phyloP scores from a whole-genome alignment of 2,329 filamentous ascomycete species.

The Bisporella sp. region DNA sequence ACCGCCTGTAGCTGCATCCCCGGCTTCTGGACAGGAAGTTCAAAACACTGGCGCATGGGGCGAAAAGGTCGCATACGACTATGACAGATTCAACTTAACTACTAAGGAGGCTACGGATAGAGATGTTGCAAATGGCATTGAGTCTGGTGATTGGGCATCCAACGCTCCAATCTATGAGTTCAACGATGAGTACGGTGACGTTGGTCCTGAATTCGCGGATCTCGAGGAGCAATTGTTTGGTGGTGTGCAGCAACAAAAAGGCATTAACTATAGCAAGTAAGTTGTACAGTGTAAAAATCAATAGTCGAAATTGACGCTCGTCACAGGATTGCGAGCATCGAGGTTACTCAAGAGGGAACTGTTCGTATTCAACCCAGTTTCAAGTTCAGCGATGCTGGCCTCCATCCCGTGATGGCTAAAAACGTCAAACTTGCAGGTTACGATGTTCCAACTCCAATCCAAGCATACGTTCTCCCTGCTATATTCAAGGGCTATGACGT shows the following conservation, averaged over 20 bases:
- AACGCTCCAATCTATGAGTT: conserved; percentile 61
- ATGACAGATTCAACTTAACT: conserved; percentile 23
- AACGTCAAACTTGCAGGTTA: conserved; percentile 75
- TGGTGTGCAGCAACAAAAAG: conserved; percentile 39
- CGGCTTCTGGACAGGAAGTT: neutral
- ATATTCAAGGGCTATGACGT: conserved; percentile 72
- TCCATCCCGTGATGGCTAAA: conserved; percentile 76
- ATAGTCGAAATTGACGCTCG: too few species aligned
- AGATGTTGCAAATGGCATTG: conserved; percentile 15
- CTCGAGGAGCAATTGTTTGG: conserved; percentile 76
- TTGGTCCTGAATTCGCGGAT: conserved; percentile 63
- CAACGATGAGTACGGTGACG: conserved; percentile 77
- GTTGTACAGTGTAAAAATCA: conserved; percentile 19
- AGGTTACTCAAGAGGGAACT: conserved; percentile 50
- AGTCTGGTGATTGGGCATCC: conserved; percentile 19
- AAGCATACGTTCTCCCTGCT: conserved; percentile 76
- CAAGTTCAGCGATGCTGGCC: conserved; percentile 65
- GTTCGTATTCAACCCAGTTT: conserved; percentile 43
- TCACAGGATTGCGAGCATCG: conserved; percentile 45
- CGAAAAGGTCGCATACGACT: conserved; percentile 22
- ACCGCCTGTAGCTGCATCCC: neutral
- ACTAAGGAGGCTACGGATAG: conserved; percentile 19
- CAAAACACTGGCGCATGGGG: conserved; percentile 19
- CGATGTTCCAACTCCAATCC: conserved; percentile 71
- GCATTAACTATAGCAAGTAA: conserved; percentile 58